A percentile compares a stretch with the other conserved stretches of the same genome.
Evolutionary conservation across 1,284 basidiomycete species (phyloP).

Genomic region (Ganoderma lucidum): DNA sequence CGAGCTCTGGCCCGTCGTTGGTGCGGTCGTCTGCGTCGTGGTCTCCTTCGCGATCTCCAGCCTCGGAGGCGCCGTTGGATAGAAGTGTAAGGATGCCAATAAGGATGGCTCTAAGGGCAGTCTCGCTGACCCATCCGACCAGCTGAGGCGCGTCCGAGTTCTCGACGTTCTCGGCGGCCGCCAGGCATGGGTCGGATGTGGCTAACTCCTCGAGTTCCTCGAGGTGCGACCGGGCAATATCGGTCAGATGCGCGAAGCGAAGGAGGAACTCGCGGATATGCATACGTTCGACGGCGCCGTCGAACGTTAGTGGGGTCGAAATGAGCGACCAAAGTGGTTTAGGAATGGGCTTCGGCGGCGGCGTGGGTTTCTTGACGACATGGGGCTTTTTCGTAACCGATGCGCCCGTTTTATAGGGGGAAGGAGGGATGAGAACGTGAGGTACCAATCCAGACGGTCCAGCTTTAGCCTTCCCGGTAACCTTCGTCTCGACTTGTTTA

Average conservation of each 20-base stretch:
- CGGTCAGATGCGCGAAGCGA: slow-evolving; percentile 64
- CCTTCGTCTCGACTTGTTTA: background rate
- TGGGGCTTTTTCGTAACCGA: slow-evolving; percentile 30
- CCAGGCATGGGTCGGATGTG: slow-evolving; percentile 39
- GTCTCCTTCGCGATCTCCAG: slow-evolving; percentile 32
- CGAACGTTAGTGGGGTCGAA: slow-evolving; percentile 50
- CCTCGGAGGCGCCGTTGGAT: slow-evolving; percentile 45
- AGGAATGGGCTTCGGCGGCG: slow-evolving; percentile 39
- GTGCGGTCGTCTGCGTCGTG: slow-evolving; percentile 30
- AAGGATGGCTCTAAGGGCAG: slow-evolving; percentile 66
- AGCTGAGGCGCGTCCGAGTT: slow-evolving; percentile 51
- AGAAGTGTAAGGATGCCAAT: slow-evolving; percentile 65
- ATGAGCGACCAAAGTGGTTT: slow-evolving; percentile 58
- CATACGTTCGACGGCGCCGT: slow-evolving; percentile 65
- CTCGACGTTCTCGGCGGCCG: slow-evolving; percentile 35
- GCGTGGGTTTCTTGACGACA: slow-evolving; percentile 35
- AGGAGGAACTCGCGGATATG: slow-evolving; percentile 77
- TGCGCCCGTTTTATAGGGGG: slow-evolving; percentile 30
- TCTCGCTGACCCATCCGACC: slow-evolving; percentile 67
- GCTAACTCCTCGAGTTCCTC: slow-evolving; percentile 73
- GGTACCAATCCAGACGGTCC: slow-evolving; percentile 16
- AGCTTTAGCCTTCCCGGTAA: background rate
- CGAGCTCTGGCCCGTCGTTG: slow-evolving; percentile 35
- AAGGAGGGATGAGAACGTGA: slow-evolving; percentile 26
- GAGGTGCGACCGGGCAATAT: slow-evolving; percentile 60